These are phyloP conservation scores for Trypanosoma congolense DNA, from an alignment of 208 protist genomes.

Conservation along the genomic window DNA sequence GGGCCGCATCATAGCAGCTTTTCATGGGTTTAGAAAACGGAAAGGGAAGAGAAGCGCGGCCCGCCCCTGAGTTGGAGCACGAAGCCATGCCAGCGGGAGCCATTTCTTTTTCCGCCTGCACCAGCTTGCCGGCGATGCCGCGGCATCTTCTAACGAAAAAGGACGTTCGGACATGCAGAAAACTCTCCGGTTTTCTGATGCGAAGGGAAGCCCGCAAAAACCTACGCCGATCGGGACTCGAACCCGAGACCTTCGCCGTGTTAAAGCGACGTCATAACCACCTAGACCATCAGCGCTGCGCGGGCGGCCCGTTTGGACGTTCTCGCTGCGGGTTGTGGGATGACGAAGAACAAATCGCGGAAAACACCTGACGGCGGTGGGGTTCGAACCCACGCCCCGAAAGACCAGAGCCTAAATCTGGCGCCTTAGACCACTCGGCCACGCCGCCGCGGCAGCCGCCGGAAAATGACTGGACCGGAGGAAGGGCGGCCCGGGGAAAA, in stretches of 20 bases:
- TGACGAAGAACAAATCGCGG: too few species aligned
- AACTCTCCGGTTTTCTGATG: too few species aligned
- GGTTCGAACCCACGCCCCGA: constrained; percentile 17
- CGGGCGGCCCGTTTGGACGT: neutral
- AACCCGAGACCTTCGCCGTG: constrained; percentile 90
- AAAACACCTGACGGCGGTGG: constrained; percentile 10
- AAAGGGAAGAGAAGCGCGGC: too few species aligned
- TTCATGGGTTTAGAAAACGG: too few species aligned
- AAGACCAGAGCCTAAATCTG: constrained; percentile 25
- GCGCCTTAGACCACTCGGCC: constrained; percentile 25
- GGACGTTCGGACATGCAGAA: too few species aligned
- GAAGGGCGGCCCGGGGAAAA: too few species aligned
- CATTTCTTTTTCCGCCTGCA: too few species aligned
- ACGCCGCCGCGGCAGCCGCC: constrained; percentile 2
- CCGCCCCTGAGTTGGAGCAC: too few species aligned
- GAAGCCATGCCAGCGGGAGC: too few species aligned
- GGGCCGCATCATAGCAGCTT: too few species aligned
- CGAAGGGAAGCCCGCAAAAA: constrained; percentile 28
- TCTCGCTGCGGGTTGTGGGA: neutral
- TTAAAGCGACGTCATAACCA: constrained; percentile 93
- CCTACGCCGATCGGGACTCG: constrained; percentile 82
- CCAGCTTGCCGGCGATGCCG: too few species aligned
- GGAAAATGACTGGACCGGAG: neutral
- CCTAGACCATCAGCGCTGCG: constrained; percentile 82
- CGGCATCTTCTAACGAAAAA: too few species aligned